These are phyloP conservation scores for Pleurotus pulmonarius DNA, from an alignment of 768 basidiomycete species.

Conservation along the genomic window DNA sequence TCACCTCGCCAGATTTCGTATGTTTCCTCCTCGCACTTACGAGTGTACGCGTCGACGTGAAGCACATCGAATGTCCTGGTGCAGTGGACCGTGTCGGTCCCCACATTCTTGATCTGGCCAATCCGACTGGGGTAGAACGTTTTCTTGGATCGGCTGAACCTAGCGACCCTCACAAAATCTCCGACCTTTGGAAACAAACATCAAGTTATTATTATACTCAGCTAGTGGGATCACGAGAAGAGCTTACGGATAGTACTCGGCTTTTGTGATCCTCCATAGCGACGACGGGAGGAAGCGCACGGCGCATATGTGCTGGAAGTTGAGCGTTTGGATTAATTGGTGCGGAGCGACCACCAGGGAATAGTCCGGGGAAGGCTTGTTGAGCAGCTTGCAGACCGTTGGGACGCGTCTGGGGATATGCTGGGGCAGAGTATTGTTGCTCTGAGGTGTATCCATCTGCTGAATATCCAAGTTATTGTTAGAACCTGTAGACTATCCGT, in stretches of 20 bases:
- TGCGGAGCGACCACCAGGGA: slow-evolving; percentile 2
- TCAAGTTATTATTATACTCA: too few species aligned
- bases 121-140: too few species aligned
- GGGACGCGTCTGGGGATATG: not conserved
- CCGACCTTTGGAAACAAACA: not conserved
- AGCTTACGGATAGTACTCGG: too few species aligned
- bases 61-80: not conserved
- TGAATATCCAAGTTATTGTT: too few species aligned
- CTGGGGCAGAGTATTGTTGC: too few species aligned
- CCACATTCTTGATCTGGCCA: not conserved
- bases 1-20: not conserved
- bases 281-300: too few species aligned
- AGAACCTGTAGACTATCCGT: too few species aligned
- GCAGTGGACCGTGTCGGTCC: not conserved
- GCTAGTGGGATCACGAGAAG: too few species aligned
- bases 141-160: too few species aligned
- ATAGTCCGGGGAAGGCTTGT: not conserved
- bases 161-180: too few species aligned
- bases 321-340: not conserved
- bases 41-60: not conserved
- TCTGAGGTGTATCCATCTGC: too few species aligned
- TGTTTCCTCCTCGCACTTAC: not conserved
- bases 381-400: not conserved
- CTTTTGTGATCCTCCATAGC: too few species aligned
- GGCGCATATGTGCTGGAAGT: not conserved